Evolutionary conservation across 495 filamentous ascomycete genomes (phyloP), one percentile per base, ranked within the genome.

Genomic region (Penicillium ucsense): DNA sequence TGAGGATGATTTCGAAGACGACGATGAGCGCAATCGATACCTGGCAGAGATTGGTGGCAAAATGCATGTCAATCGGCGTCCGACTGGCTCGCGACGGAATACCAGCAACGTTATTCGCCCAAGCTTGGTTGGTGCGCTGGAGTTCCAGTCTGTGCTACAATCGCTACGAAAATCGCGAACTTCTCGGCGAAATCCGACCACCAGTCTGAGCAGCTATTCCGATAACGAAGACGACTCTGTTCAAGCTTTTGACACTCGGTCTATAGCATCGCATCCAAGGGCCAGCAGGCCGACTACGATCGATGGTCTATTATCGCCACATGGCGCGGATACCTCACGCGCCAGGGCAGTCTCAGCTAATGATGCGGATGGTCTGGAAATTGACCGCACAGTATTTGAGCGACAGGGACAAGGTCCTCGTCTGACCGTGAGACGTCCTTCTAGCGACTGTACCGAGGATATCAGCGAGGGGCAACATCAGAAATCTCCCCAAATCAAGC

Each of bases 61-160:
- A 50, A 96, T 99, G 94, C 83, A 90, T 44, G 76, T 95, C 28
- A 85, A 75, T 55, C 80, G 92, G 8, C 85, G 86, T 6, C 50
- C 52, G 7, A 69, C 70, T 38, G 79, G 77, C 45, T 71, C 76
- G 41, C 76, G 89, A 41, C 84, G 83, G 50, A 86, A 82, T 58
- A 86, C 89, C 30, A 70, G 88, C 48, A 84, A 79, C 39, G 84
- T 88, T 1, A 96, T 97, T 49, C 77, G 94, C 31, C 89, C 94
- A 4, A 96, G 90, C 69, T 66, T 99, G 20, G 86, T 97, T 5
- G 94, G 94, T 39, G 94, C 84, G 4, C 68, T 99, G 45, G 94
- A 99, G 64, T 99, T 99, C 56, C 80, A 88, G 49, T 88, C 90
- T 3, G 84, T 96, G 8, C 72, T 99, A 41, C 82, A 83, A 5